Conservation (phyloP, 768 basidiomycete genomes). For the Mycena sanguinolenta region DNA sequence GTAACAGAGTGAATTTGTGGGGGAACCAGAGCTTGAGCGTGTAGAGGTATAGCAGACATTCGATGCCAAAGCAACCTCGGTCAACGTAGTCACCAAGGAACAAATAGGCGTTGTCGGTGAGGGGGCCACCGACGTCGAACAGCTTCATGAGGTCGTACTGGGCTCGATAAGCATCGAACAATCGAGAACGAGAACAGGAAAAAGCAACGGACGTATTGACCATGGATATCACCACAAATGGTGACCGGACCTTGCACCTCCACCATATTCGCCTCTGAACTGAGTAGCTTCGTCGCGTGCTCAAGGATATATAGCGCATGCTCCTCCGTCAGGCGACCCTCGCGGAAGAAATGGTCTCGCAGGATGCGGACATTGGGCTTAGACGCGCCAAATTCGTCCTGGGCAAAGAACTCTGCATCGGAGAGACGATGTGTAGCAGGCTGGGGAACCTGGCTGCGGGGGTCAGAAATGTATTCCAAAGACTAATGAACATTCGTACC, state of each 20-base stretch:
- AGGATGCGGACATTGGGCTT: conserved; percentile 57
- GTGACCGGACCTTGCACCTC: conserved; percentile 91
- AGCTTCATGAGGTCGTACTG: conserved; percentile 99
- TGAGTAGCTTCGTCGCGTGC: conserved; percentile 74
- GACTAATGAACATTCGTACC: not conserved
- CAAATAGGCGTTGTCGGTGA: conserved; percentile 86
- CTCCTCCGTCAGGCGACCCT: conserved; percentile 85
- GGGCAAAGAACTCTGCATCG: conserved; percentile 37
- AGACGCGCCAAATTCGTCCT: conserved; percentile 34
- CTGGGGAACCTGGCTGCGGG: conserved; percentile 30
- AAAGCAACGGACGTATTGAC: conserved; percentile 83
- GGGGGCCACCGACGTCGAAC: conserved; percentile 92
- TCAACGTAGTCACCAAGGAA: conserved; percentile 99
- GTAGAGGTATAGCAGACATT: conserved; percentile 95
- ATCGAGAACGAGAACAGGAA: not conserved
- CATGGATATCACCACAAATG: conserved; percentile 97
- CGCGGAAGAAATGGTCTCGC: conserved; percentile 90
- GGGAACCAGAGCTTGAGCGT: conserved; percentile 94
- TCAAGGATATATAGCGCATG: conserved; percentile 90
- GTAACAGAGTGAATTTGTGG: conserved; percentile 82
- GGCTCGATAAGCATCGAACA: not conserved
- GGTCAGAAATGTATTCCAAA: not conserved
- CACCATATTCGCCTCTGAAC: conserved; percentile 87
- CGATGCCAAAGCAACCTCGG: conserved; percentile 90
- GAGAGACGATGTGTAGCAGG: conserved; percentile 31